These are phyloP conservation scores for Trichosporon asahii DNA, from an alignment of 1,284 basidiomycete species.

Conservation along the genomic window DNA sequence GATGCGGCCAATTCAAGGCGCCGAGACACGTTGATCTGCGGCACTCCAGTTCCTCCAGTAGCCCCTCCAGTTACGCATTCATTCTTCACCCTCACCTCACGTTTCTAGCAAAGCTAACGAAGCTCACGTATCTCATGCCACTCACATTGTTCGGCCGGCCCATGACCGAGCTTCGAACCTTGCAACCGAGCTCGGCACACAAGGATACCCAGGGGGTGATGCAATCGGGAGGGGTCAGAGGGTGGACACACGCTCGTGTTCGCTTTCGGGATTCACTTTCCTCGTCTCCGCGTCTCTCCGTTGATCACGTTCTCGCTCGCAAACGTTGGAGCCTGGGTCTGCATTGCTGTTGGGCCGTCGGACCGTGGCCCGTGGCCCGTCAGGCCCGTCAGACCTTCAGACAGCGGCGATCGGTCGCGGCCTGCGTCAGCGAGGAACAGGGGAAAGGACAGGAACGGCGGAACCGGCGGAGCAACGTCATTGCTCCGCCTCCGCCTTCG, in stretches of 20 bases:
- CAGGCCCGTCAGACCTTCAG: no score
- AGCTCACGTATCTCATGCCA: neutral
- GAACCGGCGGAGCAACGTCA: neutral
- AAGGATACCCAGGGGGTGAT: neutral
- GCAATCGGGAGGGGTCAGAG: neutral
- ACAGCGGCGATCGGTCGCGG: neutral
- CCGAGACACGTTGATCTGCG: neutral
- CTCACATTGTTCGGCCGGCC: no score
- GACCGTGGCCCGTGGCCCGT: no score
- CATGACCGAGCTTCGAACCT: neutral
- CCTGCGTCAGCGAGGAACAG: neutral
- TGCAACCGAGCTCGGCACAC: neutral
- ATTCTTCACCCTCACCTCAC: neutral
- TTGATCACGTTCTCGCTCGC: neutral
- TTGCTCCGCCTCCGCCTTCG: neutral
- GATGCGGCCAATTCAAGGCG: neutral
- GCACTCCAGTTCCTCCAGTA: neutral
- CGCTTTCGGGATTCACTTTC: neutral
- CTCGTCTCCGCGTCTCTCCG: neutral
- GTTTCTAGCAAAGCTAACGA: no score
- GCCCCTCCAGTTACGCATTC: no score
- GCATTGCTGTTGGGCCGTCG: neutral
- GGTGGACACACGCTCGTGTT: no score
- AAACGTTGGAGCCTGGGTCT: neutral
- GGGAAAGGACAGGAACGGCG: neutral